A percentile compares a stretch with the other conserved stretches of the same genome.
These are phyloP conservation scores for Pterocarpus macrocarpus DNA, from an alignment of 306 rosid genomes.

Conservation along the genomic window DNA sequence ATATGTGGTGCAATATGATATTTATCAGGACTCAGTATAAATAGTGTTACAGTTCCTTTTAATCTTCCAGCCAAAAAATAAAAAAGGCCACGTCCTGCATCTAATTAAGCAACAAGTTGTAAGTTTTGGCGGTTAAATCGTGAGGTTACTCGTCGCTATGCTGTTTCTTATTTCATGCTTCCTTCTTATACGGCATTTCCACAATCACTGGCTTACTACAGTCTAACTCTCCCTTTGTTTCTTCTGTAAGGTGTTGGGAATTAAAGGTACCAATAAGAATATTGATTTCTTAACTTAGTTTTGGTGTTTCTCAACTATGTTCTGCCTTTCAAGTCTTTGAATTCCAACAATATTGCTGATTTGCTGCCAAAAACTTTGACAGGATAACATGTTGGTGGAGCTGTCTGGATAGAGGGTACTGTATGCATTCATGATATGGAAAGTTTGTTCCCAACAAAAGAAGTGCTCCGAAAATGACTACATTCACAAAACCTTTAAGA, in stretches of 20 bases:
- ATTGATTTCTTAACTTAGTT: constrained; percentile 17
- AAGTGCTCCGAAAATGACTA: constrained; percentile 25
- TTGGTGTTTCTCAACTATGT: not conserved
- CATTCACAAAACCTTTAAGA: too few relatives aligned
- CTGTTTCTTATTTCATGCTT: not conserved
- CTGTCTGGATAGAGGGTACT: not conserved
- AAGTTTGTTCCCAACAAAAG: constrained; percentile 9
- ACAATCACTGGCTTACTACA: not conserved
- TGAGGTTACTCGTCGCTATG: too few relatives aligned
- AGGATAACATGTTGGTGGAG: not conserved
- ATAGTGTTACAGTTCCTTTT: too few relatives aligned
- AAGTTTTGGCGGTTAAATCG: too few relatives aligned
- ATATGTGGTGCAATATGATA: too few relatives aligned
- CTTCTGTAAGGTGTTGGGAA: not conserved
- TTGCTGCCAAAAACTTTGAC: constrained; percentile 6
- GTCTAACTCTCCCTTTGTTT: not conserved
- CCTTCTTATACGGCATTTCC: not conserved
- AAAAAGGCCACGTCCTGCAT: too few relatives aligned
- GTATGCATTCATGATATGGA: not conserved
- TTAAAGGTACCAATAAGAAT: not conserved
- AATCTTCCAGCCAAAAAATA: too few relatives aligned
- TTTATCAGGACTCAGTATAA: too few relatives aligned
- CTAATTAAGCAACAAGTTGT: too few relatives aligned
- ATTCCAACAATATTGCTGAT: too few relatives aligned
- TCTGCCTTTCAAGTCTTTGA: not conserved